A percentile compares a stretch with the other conserved stretches of the same genome.
phyloP scores from a whole-genome alignment of 1,284 basidiomycete species.

The Pterulicium gracile region DNA sequence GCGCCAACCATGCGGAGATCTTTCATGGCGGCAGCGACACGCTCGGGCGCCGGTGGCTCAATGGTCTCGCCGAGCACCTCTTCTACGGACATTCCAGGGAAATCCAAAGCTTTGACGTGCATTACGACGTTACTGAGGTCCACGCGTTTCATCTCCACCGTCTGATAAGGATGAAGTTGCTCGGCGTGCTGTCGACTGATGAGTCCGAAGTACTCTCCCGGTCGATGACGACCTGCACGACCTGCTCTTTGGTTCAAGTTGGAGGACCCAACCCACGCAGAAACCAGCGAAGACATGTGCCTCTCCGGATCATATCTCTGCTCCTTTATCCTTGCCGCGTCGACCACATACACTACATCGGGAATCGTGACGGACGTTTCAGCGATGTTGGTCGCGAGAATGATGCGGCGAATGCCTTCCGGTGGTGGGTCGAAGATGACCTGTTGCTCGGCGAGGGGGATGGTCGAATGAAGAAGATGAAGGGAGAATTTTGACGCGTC shows the following conservation, averaged over 20 bases:
- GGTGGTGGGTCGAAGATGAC: slow-evolving; percentile 80
- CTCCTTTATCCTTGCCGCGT: slow-evolving; percentile 85
- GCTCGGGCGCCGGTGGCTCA: slow-evolving; percentile 78
- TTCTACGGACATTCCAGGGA: slow-evolving; percentile 81
- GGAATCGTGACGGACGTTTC: slow-evolving; percentile 96
- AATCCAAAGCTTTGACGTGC: slow-evolving; percentile 96
- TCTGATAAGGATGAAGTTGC: slow-evolving; percentile 71
- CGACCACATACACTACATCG: slow-evolving; percentile 92
- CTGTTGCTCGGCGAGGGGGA: slow-evolving; percentile 87
- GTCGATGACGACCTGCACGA: slow-evolving; percentile 85
- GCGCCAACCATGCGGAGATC: slow-evolving; percentile 84
- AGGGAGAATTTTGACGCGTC: slow-evolving; percentile 56
- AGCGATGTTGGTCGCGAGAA: slow-evolving; percentile 92
- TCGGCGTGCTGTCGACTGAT: slow-evolving; percentile 58
- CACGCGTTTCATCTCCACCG: slow-evolving; percentile 94
- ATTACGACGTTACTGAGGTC: slow-evolving; percentile 88
- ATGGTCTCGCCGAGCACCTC: slow-evolving; percentile 82
- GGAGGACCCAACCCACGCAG: slow-evolving; percentile 88
- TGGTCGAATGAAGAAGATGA: slow-evolving; percentile 87
- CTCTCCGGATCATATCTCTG: slow-evolving; percentile 87
- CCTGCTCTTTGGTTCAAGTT: slow-evolving; percentile 92
- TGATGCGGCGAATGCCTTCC: slow-evolving; percentile 73
- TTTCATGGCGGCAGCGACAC: slow-evolving; percentile 76
- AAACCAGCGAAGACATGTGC: slow-evolving; percentile 80
- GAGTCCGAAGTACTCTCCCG: slow-evolving; percentile 89